Evolutionary conservation across 257 asterid species (phyloP), one percentile per base, ranked within the genome.

Genomic region (Primulina eburnea): DNA sequence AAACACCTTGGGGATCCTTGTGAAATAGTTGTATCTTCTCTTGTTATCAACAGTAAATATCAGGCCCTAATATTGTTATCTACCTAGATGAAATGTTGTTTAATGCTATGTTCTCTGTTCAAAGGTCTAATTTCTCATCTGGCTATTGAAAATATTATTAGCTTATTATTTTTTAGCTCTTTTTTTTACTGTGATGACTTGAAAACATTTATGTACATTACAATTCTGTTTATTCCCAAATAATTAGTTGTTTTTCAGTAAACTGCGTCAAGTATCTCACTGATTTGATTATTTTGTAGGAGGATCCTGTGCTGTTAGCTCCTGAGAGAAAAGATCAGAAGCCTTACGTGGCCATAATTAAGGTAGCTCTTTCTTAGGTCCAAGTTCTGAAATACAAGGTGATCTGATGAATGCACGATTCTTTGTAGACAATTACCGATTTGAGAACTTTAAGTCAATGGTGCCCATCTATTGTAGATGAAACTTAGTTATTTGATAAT

Each of bases 271-370:
- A 33, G 38, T 52, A 52, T 76, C 69, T 26, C 62, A 12, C 59
- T 64, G 7, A 69, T 76, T 26, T 74, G 37, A 55, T 79, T 47
- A 73, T 24, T 30, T 38, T 69, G 43, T 67, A 93, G 99, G 97
- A 89, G 89, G 99, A 93, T 79, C 80, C 91, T 16, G 95, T 93
- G 76, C 95, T 93, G 70, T 72, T 90, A 73, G 90, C 80, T 73
- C 96, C 97, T 8, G 96, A 87, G 82, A 72, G 69, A 50, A 9
- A 33, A 67, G 60, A 67, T n/a, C 90, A 86, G 86, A 90, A 90
- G 80, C 97, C 97, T 20, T 87, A 90, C 40, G 95, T 90, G 76
- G 99, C 96, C 77, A 89, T 93, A 75, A 90, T 93, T 56, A 90
- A 90, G 99, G 99, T 90, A 80, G 66, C 65, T 64, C 33, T 21